A percentile compares a stretch with the other conserved stretches of the same genome.
phyloP scores from a whole-genome alignment of 2,329 filamentous ascomycete genomes.

The Ilyonectria mors-panacis region DNA sequence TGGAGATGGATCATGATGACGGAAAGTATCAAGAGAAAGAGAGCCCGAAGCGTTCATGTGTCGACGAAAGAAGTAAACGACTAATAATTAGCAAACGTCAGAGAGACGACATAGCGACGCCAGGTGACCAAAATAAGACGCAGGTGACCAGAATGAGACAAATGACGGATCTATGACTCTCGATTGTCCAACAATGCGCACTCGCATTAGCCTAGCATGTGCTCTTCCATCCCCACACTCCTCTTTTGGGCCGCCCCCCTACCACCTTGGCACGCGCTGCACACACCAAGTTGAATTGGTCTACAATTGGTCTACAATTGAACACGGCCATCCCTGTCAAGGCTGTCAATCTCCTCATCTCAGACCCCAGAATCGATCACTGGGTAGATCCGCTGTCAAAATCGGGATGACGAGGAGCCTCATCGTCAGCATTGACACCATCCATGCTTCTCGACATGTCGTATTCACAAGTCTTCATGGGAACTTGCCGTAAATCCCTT shows the following conservation, averaged over 20 bases:
- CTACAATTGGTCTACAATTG: slow-evolving; percentile 35
- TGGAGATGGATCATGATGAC: not conserved
- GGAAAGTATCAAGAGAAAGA: slow-evolving; percentile 9
- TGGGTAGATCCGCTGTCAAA: slow-evolving; percentile 49
- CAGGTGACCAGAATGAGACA: not conserved
- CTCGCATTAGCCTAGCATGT: not conserved
- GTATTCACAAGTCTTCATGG: slow-evolving; percentile 13
- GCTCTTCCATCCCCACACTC: not conserved
- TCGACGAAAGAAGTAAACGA: not conserved
- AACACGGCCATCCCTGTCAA: slow-evolving; percentile 36
- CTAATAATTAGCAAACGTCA: not conserved
- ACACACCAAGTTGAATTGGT: slow-evolving; percentile 23
- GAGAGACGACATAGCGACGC: not conserved
- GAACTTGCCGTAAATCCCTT: slow-evolving; percentile 1
- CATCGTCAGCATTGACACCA: slow-evolving; percentile 29
- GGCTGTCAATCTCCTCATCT: slow-evolving; percentile 36
- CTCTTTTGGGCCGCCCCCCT: not conserved
- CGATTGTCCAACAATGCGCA: not conserved
- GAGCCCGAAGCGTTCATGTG: not conserved
- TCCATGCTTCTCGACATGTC: slow-evolving; percentile 12
- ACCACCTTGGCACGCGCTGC: slow-evolving; percentile 13
- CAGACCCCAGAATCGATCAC: slow-evolving; percentile 24
- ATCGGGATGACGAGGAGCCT: slow-evolving; percentile 35
- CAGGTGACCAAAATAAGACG: not conserved
- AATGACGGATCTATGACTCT: not conserved